Evolutionary conservation across 176 grass and related monocot genomes (phyloP), one percentile per base, ranked within the genome.

Genomic region (Avena sativa): DNA sequence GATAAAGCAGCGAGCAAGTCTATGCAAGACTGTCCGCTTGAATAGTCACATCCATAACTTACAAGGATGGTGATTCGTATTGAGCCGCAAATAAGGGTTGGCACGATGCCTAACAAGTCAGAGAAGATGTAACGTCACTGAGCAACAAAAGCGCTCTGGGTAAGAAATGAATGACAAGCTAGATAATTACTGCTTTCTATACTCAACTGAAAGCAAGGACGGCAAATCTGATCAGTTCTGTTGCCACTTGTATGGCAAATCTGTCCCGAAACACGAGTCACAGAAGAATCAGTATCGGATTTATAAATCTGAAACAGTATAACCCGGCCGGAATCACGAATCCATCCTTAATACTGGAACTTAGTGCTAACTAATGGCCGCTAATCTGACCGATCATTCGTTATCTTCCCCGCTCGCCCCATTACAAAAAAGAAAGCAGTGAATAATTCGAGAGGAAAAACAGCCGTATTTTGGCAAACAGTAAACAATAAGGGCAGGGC

Each of bases 21-120:
- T 38, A 59, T 58, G 49, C 34, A 83, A 83, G 68, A 76, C 44
- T 25, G 66, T 23, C 28, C 12, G 57, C 46, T 6, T 14, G 55
- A 74, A 57, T 5, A 81, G 68, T 32, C 57, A 76, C 30, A 20
- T 85, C 62, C 49, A 34, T 38, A 57, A 43, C 40, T 43, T 43
- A 43, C 40, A 43, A 43, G 40, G 40, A 43, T 43, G 40, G 40
- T 43, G 40, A 43, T 43, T 43, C 40, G 40, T 43, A 43, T 43
- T 43, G 40, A 43, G 40, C 40, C 40, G 40, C 40, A 43, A 43
- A 43, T 43, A 43, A 7, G 40, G 40, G 28, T 28, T 28, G 28
- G 28, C 28, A 28, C 28, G 28, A 64, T 71, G 21, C 14, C 52
- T 55, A 55, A 52, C 49, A 51, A 12, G 14, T 55, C 14, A 55